Conservation (phyloP, 495 filamentous ascomycete genomes). For the Penicillium alfredii region DNA sequence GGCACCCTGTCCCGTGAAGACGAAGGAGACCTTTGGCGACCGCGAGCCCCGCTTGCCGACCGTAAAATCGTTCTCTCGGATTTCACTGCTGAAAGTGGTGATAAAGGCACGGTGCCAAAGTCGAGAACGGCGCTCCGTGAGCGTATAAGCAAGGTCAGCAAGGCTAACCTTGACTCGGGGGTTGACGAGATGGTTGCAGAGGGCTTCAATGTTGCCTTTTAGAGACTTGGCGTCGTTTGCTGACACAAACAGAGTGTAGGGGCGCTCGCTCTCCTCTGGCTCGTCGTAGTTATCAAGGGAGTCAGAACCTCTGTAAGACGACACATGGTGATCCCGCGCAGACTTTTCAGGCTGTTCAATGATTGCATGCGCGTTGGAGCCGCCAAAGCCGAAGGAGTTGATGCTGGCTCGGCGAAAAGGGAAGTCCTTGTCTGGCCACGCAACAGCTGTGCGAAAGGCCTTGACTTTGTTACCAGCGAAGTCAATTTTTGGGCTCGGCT, state of each 20-base stretch:
- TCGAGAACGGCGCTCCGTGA: conserved; percentile 5
- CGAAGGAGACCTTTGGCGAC: conserved; percentile 20
- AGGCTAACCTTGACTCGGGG: conserved; percentile 13
- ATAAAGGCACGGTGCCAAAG: not conserved
- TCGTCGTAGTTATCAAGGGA: not conserved
- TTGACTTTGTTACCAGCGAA: not conserved
- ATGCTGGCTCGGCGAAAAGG: conserved; percentile 27
- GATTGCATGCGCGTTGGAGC: conserved; percentile 43
- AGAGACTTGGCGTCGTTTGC: conserved; percentile 23
- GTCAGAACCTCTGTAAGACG: conserved; percentile 2
- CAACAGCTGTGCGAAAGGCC: not conserved
- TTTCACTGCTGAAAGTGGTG: not conserved
- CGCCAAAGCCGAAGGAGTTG: conserved; percentile 47
- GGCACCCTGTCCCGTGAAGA: conserved; percentile 43
- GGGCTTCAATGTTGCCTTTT: too few species aligned
- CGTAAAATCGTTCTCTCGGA: conserved; percentile 8
- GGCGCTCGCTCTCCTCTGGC: conserved; percentile 2
- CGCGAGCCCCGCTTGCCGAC: conserved; percentile 1
- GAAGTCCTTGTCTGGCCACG: not conserved
- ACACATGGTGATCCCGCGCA: conserved; percentile 1
- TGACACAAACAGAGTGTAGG: conserved; percentile 21
- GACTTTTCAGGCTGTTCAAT: too few species aligned
- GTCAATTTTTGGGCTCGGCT: conserved; percentile 30
- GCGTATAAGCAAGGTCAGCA: conserved; percentile 15
- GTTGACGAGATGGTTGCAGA: too few species aligned